A percentile compares a stretch with the other conserved stretches of the same genome.
phyloP scores from a whole-genome alignment of 2,329 filamentous ascomycete species.

The Monilinia vaccinii-corymbosi region DNA sequence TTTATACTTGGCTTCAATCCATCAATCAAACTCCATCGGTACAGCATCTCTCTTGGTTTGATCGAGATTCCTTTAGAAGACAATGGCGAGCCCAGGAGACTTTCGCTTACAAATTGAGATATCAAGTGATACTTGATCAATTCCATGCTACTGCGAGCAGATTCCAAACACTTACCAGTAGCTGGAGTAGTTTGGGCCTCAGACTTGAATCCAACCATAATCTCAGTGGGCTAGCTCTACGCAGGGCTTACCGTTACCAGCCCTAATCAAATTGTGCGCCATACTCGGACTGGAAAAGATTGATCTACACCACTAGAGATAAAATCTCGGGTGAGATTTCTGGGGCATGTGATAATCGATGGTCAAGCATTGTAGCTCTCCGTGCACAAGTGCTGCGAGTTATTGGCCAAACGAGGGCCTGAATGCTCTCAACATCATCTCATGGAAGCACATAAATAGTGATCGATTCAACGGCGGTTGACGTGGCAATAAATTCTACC shows the following conservation, averaged over 20 bases:
- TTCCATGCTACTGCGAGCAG: neutral
- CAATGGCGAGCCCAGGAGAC: neutral
- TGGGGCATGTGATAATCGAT: neutral
- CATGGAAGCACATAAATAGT: conserved; percentile 10
- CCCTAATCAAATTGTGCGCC: neutral
- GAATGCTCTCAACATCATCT: conserved; percentile 13
- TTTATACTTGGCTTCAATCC: neutral
- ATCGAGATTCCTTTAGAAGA: neutral
- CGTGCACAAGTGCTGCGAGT: neutral
- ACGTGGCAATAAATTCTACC: conserved; percentile 13
- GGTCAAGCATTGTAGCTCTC: neutral
- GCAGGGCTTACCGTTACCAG: neutral
- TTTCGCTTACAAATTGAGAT: neutral
- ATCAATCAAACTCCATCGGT: neutral
- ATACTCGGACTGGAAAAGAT: neutral
- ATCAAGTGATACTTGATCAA: neutral
- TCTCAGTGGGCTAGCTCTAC: neutral
- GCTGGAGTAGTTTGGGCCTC: neutral
- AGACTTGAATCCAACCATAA: neutral
- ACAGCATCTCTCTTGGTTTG: neutral
- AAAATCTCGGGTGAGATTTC: neutral
- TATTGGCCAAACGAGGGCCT: neutral
- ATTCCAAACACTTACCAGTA: neutral
- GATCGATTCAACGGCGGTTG: neutral
- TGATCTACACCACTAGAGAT: neutral